phyloP scores from a whole-genome alignment of 108 stramenopile species.

The Epithemia pelagica region DNA sequence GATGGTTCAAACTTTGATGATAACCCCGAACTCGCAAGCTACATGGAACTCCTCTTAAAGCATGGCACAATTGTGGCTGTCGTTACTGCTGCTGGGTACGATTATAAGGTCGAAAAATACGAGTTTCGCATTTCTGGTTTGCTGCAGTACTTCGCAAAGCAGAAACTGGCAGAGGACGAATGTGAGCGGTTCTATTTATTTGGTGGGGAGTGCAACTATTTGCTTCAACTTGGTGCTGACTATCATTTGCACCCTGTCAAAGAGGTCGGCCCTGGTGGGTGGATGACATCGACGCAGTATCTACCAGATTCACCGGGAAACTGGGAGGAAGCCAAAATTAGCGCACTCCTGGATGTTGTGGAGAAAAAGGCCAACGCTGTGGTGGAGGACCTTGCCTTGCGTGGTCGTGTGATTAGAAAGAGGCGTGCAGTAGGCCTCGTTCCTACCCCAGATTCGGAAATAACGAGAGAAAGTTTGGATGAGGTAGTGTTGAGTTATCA shows the following conservation, averaged over 20 bases:
- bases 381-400: constrained; percentile 59
- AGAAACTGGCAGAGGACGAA: constrained; percentile 47
- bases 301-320: constrained; percentile 67
- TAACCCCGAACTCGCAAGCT: constrained; percentile 74
- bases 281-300: constrained; percentile 74
- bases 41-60: constrained; percentile 59
- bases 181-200: constrained; percentile 86
- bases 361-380: constrained; percentile 46
- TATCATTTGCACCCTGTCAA: constrained; percentile 67
- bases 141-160: constrained; percentile 63
- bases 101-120: constrained; percentile 82
- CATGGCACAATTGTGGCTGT: constrained; percentile 83
- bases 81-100: constrained; percentile 93
- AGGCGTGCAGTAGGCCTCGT: constrained; percentile 83
- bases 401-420: constrained; percentile 75
- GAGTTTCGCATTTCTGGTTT: constrained; percentile 79
- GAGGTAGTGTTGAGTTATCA: constrained; percentile 82
- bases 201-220: constrained; percentile 93
- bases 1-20: constrained; percentile 90
- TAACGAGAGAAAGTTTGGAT: constrained; percentile 83
- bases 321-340: constrained; percentile 69
- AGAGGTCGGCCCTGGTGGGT: constrained; percentile 80
- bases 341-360: constrained; percentile 58
- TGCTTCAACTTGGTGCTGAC: constrained; percentile 63
- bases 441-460: constrained; percentile 44